Percentiles rank a stretch among this genome's conserved stretches.
Evolutionary conservation across 2,329 filamentous ascomycete genomes (phyloP).

Genomic region (Thelonectria rubi): DNA sequence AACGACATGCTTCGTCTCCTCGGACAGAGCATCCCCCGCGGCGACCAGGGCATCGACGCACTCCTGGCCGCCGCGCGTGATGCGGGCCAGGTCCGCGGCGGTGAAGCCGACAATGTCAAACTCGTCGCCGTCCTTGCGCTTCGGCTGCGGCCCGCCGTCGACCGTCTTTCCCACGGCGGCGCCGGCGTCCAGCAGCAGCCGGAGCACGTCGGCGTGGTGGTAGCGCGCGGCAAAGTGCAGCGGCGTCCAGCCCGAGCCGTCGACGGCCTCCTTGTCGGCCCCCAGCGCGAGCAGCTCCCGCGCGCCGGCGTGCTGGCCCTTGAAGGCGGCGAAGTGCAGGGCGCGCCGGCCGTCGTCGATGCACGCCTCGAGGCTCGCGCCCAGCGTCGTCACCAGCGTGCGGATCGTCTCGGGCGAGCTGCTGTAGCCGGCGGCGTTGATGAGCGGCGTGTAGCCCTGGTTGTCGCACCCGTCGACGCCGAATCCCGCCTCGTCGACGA

Average conservation of each 20-base stretch:
- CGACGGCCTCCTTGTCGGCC: slow-evolving; percentile 11
- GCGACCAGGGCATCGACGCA: slow-evolving; percentile 9
- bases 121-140: slow-evolving; percentile 8
- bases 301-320: slow-evolving; percentile 4
- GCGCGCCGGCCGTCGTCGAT: slow-evolving; percentile 15
- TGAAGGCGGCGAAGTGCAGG: slow-evolving; percentile 18
- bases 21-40: slow-evolving; percentile 10
- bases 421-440: slow-evolving; percentile 15
- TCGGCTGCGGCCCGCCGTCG: slow-evolving; percentile 8
- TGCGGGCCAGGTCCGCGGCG: slow-evolving; percentile 12
- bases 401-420: slow-evolving; percentile 6
- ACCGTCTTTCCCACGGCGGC: slow-evolving; percentile 11
- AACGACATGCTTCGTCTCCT: slow-evolving; percentile 8
- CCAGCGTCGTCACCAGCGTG: not conserved
- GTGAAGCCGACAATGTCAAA: slow-evolving; percentile 15
- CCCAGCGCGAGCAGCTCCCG: slow-evolving; percentile 7
- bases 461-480: not conserved
- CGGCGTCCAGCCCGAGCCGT: slow-evolving; percentile 12
- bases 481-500: slow-evolving; percentile 8
- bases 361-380: slow-evolving; percentile 1
- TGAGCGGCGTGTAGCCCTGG: slow-evolving; percentile 16
- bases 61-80: slow-evolving; percentile 8
- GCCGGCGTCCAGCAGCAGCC: slow-evolving; percentile 1
- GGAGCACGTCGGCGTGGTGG: slow-evolving; percentile 1
- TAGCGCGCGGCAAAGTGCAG: slow-evolving; percentile 18